Conservation (phyloP, 2,329 filamentous ascomycete species). For the Alternaria dauci region DNA sequence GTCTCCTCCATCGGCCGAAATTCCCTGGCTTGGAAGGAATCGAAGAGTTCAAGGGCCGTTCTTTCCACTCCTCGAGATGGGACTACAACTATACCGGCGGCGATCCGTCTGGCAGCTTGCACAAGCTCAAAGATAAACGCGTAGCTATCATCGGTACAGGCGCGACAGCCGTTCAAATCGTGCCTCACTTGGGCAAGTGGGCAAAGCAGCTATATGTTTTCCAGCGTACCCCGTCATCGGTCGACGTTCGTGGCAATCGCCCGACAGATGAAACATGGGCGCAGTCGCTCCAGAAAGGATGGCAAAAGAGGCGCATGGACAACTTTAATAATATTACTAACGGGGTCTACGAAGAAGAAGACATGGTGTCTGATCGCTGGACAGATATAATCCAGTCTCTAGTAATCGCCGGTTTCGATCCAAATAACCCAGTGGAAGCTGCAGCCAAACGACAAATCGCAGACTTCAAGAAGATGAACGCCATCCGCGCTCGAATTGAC, state of each 20-base stretch:
- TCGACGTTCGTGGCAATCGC: constrained; percentile 49
- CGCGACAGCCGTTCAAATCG: constrained; percentile 44
- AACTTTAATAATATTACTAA: constrained; percentile 57
- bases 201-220: constrained; percentile 64
- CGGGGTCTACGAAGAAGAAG: constrained; percentile 33
- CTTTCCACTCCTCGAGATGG: constrained; percentile 46
- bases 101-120: constrained; percentile 32
- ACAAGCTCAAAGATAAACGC: constrained; percentile 48
- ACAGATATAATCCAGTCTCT: constrained; percentile 42
- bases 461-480: constrained; percentile 54
- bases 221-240: constrained; percentile 62
- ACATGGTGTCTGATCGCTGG: constrained; percentile 63
- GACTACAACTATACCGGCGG: constrained; percentile 40
- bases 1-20: constrained; percentile 55
- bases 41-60: constrained; percentile 29
- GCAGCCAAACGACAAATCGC: constrained; percentile 11
- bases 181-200: constrained; percentile 55
- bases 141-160: constrained; percentile 49
- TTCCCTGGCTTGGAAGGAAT: constrained; percentile 39
- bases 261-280: constrained; percentile 27
- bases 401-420: constrained; percentile 16
- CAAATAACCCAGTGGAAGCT: constrained; percentile 1
- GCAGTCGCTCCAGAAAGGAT: constrained; percentile 37
- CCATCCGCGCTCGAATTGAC: constrained; percentile 59
- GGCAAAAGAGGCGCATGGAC: constrained; percentile 58